A percentile compares a stretch with the other conserved stretches of the same genome.
Conservation (phyloP, 2,329 filamentous ascomycete species). For the Fusarium liriodendri region DNA sequence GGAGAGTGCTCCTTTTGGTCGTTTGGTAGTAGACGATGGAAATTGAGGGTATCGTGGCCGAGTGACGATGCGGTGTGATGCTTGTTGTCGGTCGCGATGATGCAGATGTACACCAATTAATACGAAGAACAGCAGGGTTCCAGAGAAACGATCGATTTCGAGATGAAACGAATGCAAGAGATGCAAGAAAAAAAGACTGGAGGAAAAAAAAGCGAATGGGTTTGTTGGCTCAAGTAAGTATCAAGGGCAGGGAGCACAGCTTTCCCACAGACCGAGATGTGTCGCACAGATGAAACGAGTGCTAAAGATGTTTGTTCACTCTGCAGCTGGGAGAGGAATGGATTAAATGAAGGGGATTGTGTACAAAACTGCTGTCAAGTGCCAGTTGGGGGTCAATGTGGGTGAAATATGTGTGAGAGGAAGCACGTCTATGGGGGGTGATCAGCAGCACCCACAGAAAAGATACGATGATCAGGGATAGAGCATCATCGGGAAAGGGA, state of each 20-base stretch:
- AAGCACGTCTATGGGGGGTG: slow-evolving; percentile 2
- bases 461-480: slow-evolving; percentile 25
- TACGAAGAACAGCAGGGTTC: not conserved
- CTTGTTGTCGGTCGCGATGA: not conserved
- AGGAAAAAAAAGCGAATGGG: slow-evolving; percentile 17
- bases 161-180: slow-evolving; percentile 1
- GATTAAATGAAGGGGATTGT: slow-evolving; percentile 29
- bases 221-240: slow-evolving; percentile 15
- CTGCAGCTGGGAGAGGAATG: slow-evolving; percentile 1
- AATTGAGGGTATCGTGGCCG: slow-evolving; percentile 22
- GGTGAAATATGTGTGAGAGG: slow-evolving; percentile 8
- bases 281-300: slow-evolving; percentile 41
- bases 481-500: not conserved
- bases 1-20: not conserved
- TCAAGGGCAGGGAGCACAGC: slow-evolving; percentile 41
- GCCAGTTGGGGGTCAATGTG: slow-evolving; percentile 3
- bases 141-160: not conserved
- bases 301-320: slow-evolving; percentile 31
- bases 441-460: slow-evolving; percentile 4
- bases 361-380: slow-evolving; percentile 25
- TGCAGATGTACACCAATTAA: slow-evolving; percentile 11
- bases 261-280: slow-evolving; percentile 25
- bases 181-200: slow-evolving; percentile 1
- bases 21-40: not conserved
- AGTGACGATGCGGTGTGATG: slow-evolving; percentile 8